Percentiles rank a stretch among this genome's conserved stretches.
phyloP scores from a whole-genome alignment of 805 yeast genomes.

The Brettanomyces nanus region DNA sequence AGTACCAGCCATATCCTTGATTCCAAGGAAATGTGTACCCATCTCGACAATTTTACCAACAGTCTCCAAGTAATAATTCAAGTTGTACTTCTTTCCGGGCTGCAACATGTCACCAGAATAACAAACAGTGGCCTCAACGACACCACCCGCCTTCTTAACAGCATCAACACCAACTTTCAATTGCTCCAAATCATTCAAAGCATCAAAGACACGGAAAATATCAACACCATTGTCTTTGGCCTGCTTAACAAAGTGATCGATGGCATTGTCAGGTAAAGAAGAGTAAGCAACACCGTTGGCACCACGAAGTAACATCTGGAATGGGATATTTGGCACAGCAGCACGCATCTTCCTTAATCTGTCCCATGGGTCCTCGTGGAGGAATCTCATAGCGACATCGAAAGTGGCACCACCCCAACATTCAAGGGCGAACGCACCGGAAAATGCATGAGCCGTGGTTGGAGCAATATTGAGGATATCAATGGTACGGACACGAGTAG shows the following conservation, averaged over 20 bases:
- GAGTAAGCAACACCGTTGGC: conserved; percentile 99
- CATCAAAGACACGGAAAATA: conserved; percentile 96
- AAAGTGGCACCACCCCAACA: conserved; percentile 99
- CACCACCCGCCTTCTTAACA: conserved; percentile 97
- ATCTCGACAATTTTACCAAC: conserved; percentile 77
- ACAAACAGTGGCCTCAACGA: conserved; percentile 96
- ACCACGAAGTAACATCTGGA: conserved; percentile 98
- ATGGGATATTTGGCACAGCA: conserved; percentile 95
- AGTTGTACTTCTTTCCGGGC: conserved; percentile 92
- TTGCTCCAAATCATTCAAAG: conserved; percentile 93
- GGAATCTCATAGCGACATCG: conserved; percentile 96
- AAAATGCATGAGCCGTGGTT: conserved; percentile 82
- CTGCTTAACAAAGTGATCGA: conserved; percentile 91
- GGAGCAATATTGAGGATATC: conserved; percentile 90
- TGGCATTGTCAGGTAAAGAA: conserved; percentile 96
- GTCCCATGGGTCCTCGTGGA: conserved; percentile 98
- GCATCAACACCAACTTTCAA: conserved; percentile 97
- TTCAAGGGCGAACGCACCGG: conserved; percentile 90
- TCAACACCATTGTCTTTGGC: conserved; percentile 97
- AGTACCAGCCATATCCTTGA: conserved; percentile 99
- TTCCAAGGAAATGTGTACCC: conserved; percentile 97
- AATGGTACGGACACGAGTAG: conserved; percentile 93
- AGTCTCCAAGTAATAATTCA: conserved; percentile 77
- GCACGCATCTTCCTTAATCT: conserved; percentile 82
- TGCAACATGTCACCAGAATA: conserved; percentile 98